Evolutionary conservation across 1,139 yeast genomes (phyloP), one percentile per base, ranked within the genome.

Genomic region (Diutina sp.): DNA sequence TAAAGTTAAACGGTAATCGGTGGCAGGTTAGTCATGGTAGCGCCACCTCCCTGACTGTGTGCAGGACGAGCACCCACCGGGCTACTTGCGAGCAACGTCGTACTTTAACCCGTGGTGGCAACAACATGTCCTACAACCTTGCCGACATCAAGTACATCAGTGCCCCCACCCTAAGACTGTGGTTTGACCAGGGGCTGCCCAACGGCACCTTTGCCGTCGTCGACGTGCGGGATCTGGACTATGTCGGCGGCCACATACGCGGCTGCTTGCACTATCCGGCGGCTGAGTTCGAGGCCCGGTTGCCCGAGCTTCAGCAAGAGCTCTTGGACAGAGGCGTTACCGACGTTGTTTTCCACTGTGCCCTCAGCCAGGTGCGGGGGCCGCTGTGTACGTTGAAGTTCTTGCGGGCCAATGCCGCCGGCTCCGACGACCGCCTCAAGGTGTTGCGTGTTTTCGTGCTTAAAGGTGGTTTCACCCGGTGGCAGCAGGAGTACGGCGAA

Each of bases 201-300:
- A 63, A 69, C 3, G 76, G 79, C 1, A 68, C 68, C n/a, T 82
- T 87, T 61, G 82, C 83, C 4, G 79, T 93, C 3, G 78, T 93
- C 6, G 99, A 93, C 64, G 98, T 91, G 4, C 77, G 99, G 57
- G 98, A 90, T 59, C 78, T 80, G 8, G 98, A 93, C 69, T 81
- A 56, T 59, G 63, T 72, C 2, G 80, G 80, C 0, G 96, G 96
- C 5, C 95, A 90, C 65, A 86, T 90, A 57, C 76, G 69, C 55
- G 79, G 79, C 28, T 77, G 87, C 28, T 69, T 80, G 58, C 84
- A 87, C 64, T 79, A 80, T 55, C 89, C 96, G 1, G 77, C 88
- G 3, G 68, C 74, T 0, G 68, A 74, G 16, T 77, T 89, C 61
- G 64, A 70, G 4, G 65, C 69, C 14, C 68, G 69, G 2, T 65